Percentiles rank a stretch among this genome's conserved stretches.
Conservation (phyloP, 805 yeast genomes). For the Barnettozyma sucrosica region DNA sequence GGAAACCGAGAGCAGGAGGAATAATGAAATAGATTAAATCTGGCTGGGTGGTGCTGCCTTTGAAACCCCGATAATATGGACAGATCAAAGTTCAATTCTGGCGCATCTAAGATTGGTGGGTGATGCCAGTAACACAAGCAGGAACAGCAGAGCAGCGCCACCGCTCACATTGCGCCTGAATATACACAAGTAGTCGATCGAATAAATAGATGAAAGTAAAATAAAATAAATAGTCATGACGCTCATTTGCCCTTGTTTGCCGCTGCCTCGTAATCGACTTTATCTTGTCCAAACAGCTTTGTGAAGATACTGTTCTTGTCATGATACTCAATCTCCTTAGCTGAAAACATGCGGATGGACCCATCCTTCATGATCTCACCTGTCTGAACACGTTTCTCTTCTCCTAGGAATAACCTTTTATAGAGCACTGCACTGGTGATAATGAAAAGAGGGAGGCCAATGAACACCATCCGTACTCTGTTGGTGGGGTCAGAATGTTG, state of each 20-base stretch:
- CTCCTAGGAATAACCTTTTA: constrained; percentile 18
- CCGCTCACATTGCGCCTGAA: not conserved
- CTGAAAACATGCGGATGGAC: constrained; percentile 17
- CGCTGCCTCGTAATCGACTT: constrained; percentile 17
- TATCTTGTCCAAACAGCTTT: constrained; percentile 21
- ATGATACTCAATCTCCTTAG: constrained; percentile 18
- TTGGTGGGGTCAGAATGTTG: not conserved
- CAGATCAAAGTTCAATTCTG: no score
- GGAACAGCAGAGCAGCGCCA: no score
- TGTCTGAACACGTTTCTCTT: constrained; percentile 20
- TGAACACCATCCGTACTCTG: constrained; percentile 21
- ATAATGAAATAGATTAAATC: no score
- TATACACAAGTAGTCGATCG: not conserved
- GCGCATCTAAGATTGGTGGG: no score
- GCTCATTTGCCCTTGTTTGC: constrained; percentile 7
- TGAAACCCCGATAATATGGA: no score
- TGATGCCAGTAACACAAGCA: no score
- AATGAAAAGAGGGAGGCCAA: constrained; percentile 19
- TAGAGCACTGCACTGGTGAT: constrained; percentile 18
- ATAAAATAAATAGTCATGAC: not conserved
- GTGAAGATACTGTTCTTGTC: constrained; percentile 20
- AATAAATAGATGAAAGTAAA: no score
- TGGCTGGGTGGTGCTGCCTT: no score
- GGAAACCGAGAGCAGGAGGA: no score
- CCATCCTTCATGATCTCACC: constrained; percentile 25